Evolutionary conservation across 805 yeast genomes (phyloP), one percentile per base, ranked within the genome.

Genomic region (Spathaspora hagerdaliae): DNA sequence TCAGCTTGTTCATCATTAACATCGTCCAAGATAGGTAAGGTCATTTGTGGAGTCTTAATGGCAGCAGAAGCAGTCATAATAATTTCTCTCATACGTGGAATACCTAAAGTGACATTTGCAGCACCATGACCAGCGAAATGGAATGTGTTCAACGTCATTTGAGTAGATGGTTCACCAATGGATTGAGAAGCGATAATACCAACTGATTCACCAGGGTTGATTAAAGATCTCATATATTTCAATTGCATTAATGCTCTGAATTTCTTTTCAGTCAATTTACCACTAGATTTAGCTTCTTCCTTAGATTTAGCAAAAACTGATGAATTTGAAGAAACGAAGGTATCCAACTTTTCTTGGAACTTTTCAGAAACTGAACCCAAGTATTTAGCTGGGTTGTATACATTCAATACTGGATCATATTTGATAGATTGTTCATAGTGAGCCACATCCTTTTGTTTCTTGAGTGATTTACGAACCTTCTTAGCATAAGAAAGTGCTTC

Each of bases 81-180:
- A 67, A 94, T 94, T 79, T 94, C 99, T 81, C 99, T 86, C 88
- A 94, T 83, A 81, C 99, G 96, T 36, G 99, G 99, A 63, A 94
- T 94, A 86, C 99, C 99, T 59, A 94, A 78, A 0, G 99, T 94
- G 53, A 94, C 99, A 70, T 94, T 94, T 39, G 99, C 99, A 47
- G 99, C 99, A 82, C 99, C 99, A 73, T 95, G 99, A 66, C 99
- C 99, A 58, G 99, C 99, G 62, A 94, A 94, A 75, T 94, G 96
- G 88, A 88, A 88, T 39, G 96, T 88, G 67, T 88, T 88, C 60
- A 88, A 79, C 13, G 99, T 94, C 99, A 94, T 94, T 74, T 94
- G 99, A 3, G 99, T 94, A 5, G 97, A 89, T 42, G 99, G 99
- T 70, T 94, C 99, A 71, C 99, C 99, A 65, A 94, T 84, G 44